A percentile compares a stretch with the other conserved stretches of the same genome.
Evolutionary conservation across 2,329 filamentous ascomycete genomes (phyloP).

Genomic region (Grosmannia serpens): DNA sequence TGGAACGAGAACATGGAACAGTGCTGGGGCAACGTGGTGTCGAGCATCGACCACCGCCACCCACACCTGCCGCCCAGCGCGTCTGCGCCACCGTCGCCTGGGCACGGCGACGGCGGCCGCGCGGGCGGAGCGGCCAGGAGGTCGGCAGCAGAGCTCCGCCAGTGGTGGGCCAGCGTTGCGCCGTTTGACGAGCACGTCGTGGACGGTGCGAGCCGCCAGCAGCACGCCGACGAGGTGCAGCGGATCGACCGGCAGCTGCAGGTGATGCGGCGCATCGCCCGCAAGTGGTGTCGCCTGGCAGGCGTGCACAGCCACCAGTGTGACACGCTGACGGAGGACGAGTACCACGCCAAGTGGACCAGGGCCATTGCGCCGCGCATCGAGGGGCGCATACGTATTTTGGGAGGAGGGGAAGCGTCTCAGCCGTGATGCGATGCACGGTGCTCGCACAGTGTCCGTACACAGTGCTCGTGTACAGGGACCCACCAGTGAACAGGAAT

Average conservation of each 20-base stretch:
- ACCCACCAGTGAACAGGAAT: neutral
- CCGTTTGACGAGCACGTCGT: constrained; percentile 34
- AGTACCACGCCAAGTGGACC: constrained; percentile 63
- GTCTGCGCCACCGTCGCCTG: neutral
- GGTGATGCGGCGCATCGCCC: constrained; percentile 56
- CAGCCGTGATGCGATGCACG: neutral
- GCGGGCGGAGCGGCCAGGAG: constrained; percentile 14
- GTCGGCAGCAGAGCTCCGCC: constrained; percentile 24
- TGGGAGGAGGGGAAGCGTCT: constrained; percentile 12
- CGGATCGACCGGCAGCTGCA: constrained; percentile 36
- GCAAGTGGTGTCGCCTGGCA: constrained; percentile 61
- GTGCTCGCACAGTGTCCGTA: too few relatives aligned
- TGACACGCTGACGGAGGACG: constrained; percentile 45
- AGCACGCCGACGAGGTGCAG: constrained; percentile 28
- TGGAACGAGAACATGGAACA: constrained; percentile 50
- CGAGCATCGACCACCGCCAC: constrained; percentile 42
- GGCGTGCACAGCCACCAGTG: constrained; percentile 44
- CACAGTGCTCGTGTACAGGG: too few relatives aligned
- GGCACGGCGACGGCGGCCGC: neutral
- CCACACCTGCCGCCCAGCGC: constrained; percentile 30
- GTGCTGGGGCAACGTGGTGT: constrained; percentile 58
- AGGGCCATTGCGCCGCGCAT: constrained; percentile 65
- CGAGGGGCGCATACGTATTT: constrained; percentile 60
- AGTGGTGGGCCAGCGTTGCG: constrained; percentile 19
- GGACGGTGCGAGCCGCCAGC: constrained; percentile 23